Evolutionary conservation across 768 basidiomycete species (phyloP).

Genomic region (Pisolithus albus): DNA sequence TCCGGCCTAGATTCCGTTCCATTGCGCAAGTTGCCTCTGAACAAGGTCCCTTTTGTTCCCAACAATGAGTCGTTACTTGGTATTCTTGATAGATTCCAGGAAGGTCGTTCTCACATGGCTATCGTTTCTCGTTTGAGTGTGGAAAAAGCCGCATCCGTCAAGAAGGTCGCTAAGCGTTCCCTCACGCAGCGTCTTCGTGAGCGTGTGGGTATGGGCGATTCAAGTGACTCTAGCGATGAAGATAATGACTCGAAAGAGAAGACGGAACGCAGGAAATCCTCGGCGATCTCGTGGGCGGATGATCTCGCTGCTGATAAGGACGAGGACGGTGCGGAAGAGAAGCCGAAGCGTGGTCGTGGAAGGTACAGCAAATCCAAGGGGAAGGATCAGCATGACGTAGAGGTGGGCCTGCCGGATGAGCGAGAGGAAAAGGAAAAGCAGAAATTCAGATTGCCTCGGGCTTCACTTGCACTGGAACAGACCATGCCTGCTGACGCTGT

Average conservation of each 20-base stretch:
- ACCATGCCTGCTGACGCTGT: slow-evolving; percentile 88
- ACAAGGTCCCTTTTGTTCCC: slow-evolving; percentile 81
- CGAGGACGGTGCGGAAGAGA: slow-evolving; percentile 11
- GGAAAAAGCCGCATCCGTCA: slow-evolving; percentile 71
- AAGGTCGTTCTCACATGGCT: slow-evolving; percentile 88
- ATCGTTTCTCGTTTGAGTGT: slow-evolving; percentile 75
- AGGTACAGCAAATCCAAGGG: slow-evolving; percentile 11
- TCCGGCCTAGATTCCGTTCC: slow-evolving; percentile 62
- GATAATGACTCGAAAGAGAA: slow-evolving; percentile 20
- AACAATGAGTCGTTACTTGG: slow-evolving; percentile 80
- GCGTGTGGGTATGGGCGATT: slow-evolving; percentile 67
- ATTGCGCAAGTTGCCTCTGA: slow-evolving; percentile 74
- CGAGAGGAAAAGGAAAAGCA: slow-evolving; percentile 13
- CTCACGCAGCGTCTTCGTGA: slow-evolving; percentile 72
- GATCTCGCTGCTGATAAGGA: slow-evolving; percentile 27
- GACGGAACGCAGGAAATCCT: slow-evolving; percentile 17
- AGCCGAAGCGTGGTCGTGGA: slow-evolving; percentile 10
- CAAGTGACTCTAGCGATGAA: slow-evolving; percentile 43
- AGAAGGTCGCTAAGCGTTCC: slow-evolving; percentile 75
- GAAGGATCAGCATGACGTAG: slow-evolving; percentile 18
- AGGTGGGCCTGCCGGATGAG: slow-evolving; percentile 15
- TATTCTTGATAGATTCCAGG: slow-evolving; percentile 84
- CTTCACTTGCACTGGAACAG: slow-evolving; percentile 56
- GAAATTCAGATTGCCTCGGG: slow-evolving; percentile 24
- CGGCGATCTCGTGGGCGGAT: slow-evolving; percentile 27